A percentile compares a stretch with the other conserved stretches of the same genome.
Conservation (phyloP, 2,329 filamentous ascomycete genomes). For the Ophiosphaerella narmari region DNA sequence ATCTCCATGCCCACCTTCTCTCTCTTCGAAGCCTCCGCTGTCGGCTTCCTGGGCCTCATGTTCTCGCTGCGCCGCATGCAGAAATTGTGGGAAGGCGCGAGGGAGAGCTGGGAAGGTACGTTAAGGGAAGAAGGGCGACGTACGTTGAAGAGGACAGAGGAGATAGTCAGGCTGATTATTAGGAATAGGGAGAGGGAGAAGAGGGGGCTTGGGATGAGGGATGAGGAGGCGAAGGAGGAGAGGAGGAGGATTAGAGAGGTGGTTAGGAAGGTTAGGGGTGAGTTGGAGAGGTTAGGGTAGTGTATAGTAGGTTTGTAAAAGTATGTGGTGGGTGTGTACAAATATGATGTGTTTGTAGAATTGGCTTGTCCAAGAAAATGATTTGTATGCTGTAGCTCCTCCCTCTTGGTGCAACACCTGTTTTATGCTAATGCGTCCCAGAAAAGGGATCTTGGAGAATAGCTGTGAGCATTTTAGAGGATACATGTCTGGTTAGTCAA, state of each 20-base stretch:
- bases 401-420: too few relatives aligned
- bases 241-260: conserved; percentile 51
- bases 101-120: conserved; percentile 57
- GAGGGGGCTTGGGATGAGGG: conserved; percentile 26
- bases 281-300: conserved; percentile 43
- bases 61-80: conserved; percentile 63
- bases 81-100: conserved; percentile 61
- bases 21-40: conserved; percentile 61
- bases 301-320: conserved; percentile 8
- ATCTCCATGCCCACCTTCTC: conserved; percentile 57
- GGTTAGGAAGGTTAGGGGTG: conserved; percentile 53
- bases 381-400: too few relatives aligned
- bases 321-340: neutral
- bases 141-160: conserved; percentile 60
- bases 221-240: conserved; percentile 40
- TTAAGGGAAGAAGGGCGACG: conserved; percentile 62
- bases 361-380: too few relatives aligned
- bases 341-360: too few relatives aligned
- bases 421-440: too few relatives aligned
- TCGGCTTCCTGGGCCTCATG: conserved; percentile 63
- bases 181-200: conserved; percentile 48
- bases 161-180: conserved; percentile 53
- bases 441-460: too few relatives aligned
- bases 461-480: too few relatives aligned
- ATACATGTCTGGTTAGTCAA: too few relatives aligned